Percentiles rank a stretch among this genome's conserved stretches.
Evolutionary conservation across 495 filamentous ascomycete species (phyloP).

Genomic region (Neurospora sublineolata): DNA sequence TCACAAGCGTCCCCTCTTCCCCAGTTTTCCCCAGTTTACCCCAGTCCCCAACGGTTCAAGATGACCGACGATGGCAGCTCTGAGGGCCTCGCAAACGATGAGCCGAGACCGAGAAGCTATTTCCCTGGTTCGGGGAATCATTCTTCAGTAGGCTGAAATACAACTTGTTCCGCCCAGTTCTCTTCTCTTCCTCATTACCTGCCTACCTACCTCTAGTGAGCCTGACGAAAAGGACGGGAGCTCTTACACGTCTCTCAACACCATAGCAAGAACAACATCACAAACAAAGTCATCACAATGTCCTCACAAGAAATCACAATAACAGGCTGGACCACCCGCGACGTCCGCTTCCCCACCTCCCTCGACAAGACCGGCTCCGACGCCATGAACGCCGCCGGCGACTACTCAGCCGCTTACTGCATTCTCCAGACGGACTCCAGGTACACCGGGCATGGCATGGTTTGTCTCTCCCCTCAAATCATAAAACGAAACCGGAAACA

Average conservation of each 20-base stretch:
- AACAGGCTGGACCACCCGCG: slow-evolving; percentile 65
- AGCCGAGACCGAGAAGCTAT: background rate
- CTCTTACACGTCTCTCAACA: background rate
- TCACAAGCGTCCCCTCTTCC: background rate
- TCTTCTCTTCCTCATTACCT: slow-evolving; percentile 5
- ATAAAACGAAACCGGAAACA: too few relatives aligned
- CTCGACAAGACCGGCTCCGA: slow-evolving; percentile 91
- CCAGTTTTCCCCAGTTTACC: background rate
- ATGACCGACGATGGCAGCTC: background rate
- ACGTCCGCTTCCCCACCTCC: slow-evolving; percentile 90
- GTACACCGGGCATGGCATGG: slow-evolving; percentile 77
- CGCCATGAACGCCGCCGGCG: slow-evolving; percentile 92
- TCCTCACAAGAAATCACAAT: slow-evolving; percentile 54
- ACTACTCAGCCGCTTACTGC: slow-evolving; percentile 89
- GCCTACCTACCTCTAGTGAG: background rate
- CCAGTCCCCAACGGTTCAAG: background rate
- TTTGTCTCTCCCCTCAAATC: too few relatives aligned
- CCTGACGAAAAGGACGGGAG: background rate
- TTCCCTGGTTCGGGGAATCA: background rate
- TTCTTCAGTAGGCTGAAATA: background rate
- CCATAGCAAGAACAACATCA: background rate
- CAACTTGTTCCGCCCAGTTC: background rate
- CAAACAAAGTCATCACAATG: slow-evolving; percentile 19
- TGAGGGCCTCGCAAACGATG: background rate
- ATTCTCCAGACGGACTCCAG: slow-evolving; percentile 72